Percentiles rank a stretch among this genome's conserved stretches.
These are phyloP conservation scores for Lenzites betulinus DNA, from an alignment of 768 basidiomycete species.

Conservation along the genomic window DNA sequence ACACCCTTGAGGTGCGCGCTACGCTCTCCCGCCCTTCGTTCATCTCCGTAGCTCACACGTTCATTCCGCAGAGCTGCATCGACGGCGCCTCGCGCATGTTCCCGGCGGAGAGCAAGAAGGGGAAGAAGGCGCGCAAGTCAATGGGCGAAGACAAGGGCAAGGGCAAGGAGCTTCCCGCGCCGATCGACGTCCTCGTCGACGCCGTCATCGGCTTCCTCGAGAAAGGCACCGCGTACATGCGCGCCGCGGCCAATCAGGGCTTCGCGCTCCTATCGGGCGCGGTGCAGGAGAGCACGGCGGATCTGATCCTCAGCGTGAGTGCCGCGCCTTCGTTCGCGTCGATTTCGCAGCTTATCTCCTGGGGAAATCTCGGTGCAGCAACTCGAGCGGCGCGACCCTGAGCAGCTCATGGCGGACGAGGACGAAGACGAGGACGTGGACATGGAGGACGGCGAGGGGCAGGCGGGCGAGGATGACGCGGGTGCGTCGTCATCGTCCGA, in stretches of 20 bases:
- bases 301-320: conserved; percentile 81
- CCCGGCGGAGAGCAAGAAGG: conserved; percentile 32
- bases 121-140: conserved; percentile 45
- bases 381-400: conserved; percentile 73
- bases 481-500: conserved; percentile 25
- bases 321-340: not conserved
- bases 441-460: conserved; percentile 32
- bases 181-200: conserved; percentile 86
- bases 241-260: conserved; percentile 76
- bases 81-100: conserved; percentile 62
- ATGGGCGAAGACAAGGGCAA: conserved; percentile 32
- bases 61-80: conserved; percentile 53
- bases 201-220: conserved; percentile 90
- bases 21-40: no score
- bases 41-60: conserved; percentile 2
- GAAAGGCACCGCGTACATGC: conserved; percentile 76
- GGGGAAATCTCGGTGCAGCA: conserved; percentile 52
- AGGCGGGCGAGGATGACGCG: conserved; percentile 33
- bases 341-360: conserved; percentile 15
- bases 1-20: conserved; percentile 59
- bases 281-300: conserved; percentile 69
- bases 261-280: conserved; percentile 73
- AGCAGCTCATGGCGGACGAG: conserved; percentile 46
- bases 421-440: conserved; percentile 35
- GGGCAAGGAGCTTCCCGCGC: conserved; percentile 47